phyloP scores from a whole-genome alignment of 2,329 filamentous ascomycete genomes.

The Thermomyces lanuginosus region DNA sequence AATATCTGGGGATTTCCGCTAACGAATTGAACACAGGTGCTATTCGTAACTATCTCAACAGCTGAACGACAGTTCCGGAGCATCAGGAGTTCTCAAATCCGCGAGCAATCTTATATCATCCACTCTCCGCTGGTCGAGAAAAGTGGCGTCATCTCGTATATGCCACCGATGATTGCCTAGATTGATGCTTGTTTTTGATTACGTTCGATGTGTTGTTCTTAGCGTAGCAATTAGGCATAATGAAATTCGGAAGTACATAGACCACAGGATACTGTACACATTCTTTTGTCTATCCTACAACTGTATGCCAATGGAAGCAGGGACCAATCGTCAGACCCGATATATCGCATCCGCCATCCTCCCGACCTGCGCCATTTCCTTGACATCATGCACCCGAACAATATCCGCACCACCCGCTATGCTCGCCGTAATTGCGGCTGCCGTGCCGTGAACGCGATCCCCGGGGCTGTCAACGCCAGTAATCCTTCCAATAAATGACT shows the following conservation, averaged over 20 bases:
- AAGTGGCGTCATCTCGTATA: no score
- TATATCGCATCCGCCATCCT: slow-evolving; percentile 91
- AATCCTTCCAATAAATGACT: slow-evolving; percentile 70
- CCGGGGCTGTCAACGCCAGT: slow-evolving; percentile 57
- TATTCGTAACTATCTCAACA: slow-evolving; percentile 35
- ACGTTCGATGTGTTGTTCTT: no score
- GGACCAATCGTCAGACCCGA: slow-evolving; percentile 25
- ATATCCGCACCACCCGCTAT: slow-evolving; percentile 80
- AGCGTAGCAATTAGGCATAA: no score
- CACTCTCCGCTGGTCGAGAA: no score
- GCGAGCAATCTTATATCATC: no score
- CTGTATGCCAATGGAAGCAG: no score
- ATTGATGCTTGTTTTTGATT: no score
- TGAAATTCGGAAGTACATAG: no score
- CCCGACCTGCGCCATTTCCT: slow-evolving; percentile 68
- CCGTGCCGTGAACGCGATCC: slow-evolving; percentile 69
- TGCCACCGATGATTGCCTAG: no score
- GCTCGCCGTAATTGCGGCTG: slow-evolving; percentile 70
- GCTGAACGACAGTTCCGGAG: slow-evolving; percentile 17
- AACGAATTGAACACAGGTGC: slow-evolving; percentile 19
- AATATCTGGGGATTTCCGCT: neutral
- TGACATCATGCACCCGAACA: slow-evolving; percentile 78
- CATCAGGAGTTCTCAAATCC: no score
- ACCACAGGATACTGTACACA: no score
- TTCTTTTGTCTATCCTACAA: no score